phyloP scores from a whole-genome alignment of 257 asterid genomes.

The Catharanthus roseus region DNA sequence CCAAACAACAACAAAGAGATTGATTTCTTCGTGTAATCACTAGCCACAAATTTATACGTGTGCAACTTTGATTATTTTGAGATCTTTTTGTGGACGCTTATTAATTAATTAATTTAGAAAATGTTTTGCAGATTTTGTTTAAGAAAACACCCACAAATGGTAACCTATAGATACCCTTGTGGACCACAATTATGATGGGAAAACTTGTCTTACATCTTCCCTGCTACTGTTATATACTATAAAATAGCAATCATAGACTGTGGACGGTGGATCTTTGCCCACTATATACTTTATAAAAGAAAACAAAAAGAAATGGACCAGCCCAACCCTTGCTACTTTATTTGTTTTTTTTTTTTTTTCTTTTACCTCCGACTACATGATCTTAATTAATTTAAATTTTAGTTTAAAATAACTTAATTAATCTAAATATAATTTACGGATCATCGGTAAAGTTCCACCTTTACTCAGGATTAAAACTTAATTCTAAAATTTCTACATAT shows the following conservation, averaged over 20 bases:
- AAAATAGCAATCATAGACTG: slow-evolving; percentile 9
- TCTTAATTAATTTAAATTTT: no score
- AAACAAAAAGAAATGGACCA: no score
- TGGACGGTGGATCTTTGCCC: slow-evolving; percentile 21
- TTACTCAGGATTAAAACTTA: no score
- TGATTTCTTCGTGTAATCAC: neutral
- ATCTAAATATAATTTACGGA: no score
- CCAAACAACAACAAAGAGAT: no score
- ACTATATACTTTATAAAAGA: neutral
- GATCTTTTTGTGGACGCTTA: neutral
- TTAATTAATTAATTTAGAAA: no score
- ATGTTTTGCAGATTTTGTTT: neutral
- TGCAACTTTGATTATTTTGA: neutral
- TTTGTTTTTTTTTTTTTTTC: neutral
- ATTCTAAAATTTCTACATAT: no score
- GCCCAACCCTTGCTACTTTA: slow-evolving; percentile 16
- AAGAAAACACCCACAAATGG: neutral
- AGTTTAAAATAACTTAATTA: no score
- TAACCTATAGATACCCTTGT: neutral
- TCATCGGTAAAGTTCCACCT: no score
- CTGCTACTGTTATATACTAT: neutral
- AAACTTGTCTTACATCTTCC: slow-evolving; percentile 10
- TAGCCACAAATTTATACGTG: neutral
- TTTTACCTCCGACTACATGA: no score
- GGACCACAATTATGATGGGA: slow-evolving; percentile 14